Evolutionary conservation across 257 asterid species (phyloP), one percentile per base, ranked within the genome.

Genomic region (Cordia subcordata): DNA sequence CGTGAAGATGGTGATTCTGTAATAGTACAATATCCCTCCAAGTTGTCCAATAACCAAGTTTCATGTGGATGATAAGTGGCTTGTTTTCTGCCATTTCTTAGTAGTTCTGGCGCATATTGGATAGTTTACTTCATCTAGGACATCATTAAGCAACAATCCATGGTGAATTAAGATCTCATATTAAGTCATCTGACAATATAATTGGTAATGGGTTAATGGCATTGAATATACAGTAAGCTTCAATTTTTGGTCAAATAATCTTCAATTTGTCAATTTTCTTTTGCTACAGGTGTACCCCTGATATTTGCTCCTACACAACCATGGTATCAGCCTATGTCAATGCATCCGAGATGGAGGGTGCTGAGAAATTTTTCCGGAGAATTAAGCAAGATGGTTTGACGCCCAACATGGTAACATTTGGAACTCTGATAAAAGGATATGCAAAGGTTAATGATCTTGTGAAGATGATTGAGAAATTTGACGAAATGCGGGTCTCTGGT

Each of bases 341-440:
- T 71, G 93, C 94, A 35, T 62, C 96, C 4, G 97, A 92, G 44
- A 88, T 92, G 96, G 99, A 86, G 45, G 95, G 96, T 20, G 96
- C 96, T 1, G 97, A 92, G 81, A 86, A 77, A 61, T 86, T 86
- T 63, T 92, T 92, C 78, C 77, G 33, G 65, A 72, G 96, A 83
- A 88, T 88, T 65, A 84, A 86, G 56, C 81, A 63, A 59, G 99
- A 92, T 10, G 95, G 97, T 14, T 61, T 84, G 18, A 79, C 78
- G 67, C 91, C 96, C 23, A 92, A 80, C 38, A 79, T 84, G 14
- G 71, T 92, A 47, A 84, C 96, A 1, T 85, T 82, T 11, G 97
- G 99, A 20, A 75, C 87, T 23, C 79, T 92, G 51, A 82, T 92
- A 53, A 85, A 88, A 60, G 99, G 99, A 8, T 92, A 92, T 51